Evolutionary conservation across 805 yeast species (phyloP), one percentile per base, ranked within the genome.

Genomic region (Dipodascopsis tothii): DNA sequence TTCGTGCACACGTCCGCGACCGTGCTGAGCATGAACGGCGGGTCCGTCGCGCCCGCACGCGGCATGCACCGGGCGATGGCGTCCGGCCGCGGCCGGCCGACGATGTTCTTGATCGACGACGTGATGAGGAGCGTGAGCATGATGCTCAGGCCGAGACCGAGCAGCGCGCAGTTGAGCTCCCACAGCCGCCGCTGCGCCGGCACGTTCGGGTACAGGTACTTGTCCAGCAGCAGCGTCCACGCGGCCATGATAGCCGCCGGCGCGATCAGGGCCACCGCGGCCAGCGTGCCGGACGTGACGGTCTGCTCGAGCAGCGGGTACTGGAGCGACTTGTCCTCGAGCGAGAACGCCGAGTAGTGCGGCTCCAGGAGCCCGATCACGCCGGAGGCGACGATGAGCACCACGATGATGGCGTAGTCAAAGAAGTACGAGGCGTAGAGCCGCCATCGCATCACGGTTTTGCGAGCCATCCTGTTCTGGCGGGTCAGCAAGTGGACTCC

Each of bases 31-130:
- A 41, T 49, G 43, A 56, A 55, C 3, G 65, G 54, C 1, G 84
- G 78, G 39, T 67, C 79, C 1, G 64, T 62, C 6, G 52, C 44
- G 32, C 41, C 54, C 5, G 19, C 46, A 9, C 65, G 67, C 3
- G 96, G 96, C 18, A 71, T 59, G 62, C 97, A 90, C 54, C 97
- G 73, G 4, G 87, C 84, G 41, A 90, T 64, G 60, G 88, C 84
- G 63, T 90, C 98, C 0, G 98, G 98, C 47, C 98, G 71, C 49
- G 81, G 84, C 59, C 96, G 74, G 3, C 96, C 96, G 43, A 90
- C 76, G 77, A 84, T 78, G 58, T 81, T 78, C 66, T 90, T 90
- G 47, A 85, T 60, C 14, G 80, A 67, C 57, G 85, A 85, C 2
- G 95, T 84, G 40, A 82, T 57, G 22, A 81, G 66, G 34, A 77